Conservation (phyloP, 148 eudicot genomes). For the Talinum fruticosum region DNA sequence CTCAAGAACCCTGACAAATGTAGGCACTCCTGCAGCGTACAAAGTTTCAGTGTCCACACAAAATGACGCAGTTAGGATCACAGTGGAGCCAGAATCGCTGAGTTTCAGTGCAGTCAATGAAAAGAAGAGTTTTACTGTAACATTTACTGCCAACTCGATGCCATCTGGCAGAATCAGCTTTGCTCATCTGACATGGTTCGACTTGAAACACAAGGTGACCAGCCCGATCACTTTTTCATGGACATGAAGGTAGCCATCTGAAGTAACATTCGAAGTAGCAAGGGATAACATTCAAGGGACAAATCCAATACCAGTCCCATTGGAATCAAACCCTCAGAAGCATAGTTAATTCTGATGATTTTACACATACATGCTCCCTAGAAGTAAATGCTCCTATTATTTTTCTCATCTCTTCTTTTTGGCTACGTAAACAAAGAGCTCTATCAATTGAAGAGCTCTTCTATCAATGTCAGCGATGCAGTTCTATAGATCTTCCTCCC, state of each 20-base stretch:
- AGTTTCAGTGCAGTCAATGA: conserved; percentile 52
- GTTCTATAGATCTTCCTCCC: not conserved
- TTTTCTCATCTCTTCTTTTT: not conserved
- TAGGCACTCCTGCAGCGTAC: conserved; percentile 68
- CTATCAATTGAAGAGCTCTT: not conserved
- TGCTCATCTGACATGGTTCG: conserved; percentile 68
- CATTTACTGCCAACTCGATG: conserved; percentile 66
- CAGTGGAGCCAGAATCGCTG: conserved; percentile 63
- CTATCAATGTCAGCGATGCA: not conserved
- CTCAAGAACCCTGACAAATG: conserved; percentile 74
- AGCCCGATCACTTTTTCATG: conserved; percentile 78
- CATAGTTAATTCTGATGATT: not conserved
- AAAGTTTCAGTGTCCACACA: conserved; percentile 53
- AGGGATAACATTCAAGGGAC: not conserved
- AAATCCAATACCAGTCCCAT: not conserved
- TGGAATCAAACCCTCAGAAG: not conserved
- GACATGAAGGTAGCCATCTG: conserved; percentile 37
- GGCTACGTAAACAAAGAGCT: not conserved
- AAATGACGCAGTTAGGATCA: conserved; percentile 45
- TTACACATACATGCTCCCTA: not conserved
- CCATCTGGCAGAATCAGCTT: conserved; percentile 75
- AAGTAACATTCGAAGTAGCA: not conserved
- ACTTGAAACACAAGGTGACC: conserved; percentile 61
- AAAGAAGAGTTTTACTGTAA: conserved; percentile 61
- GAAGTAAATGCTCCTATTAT: not conserved